Percentiles rank a stretch among this genome's conserved stretches.
Conservation (phyloP, 2,329 filamentous ascomycete species). For the Clonostachys chloroleuca region DNA sequence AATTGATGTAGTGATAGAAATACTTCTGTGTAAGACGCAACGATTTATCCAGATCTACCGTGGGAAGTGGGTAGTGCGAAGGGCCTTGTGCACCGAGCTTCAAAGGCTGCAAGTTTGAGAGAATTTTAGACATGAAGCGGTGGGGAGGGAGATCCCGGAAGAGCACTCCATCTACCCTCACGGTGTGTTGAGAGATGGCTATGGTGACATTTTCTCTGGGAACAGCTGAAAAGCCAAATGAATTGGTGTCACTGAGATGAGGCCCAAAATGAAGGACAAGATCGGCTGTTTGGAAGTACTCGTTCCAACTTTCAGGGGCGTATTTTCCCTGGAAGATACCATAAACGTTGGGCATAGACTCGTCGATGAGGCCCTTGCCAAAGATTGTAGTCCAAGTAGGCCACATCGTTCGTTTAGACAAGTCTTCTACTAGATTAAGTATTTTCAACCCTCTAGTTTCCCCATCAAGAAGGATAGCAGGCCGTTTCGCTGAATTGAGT, state of each 20-base stretch:
- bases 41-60: too few species aligned
- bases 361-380: conserved; percentile 84
- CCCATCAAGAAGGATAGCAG: conserved; percentile 77
- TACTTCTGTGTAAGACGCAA: conserved; percentile 33
- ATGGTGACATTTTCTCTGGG: conserved; percentile 13
- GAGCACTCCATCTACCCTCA: too few species aligned
- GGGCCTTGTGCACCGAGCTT: too few species aligned
- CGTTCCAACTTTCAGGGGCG: conserved; percentile 48
- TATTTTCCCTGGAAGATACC: conserved; percentile 79
- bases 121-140: conserved; percentile 30
- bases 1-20: conserved; percentile 50
- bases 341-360: conserved; percentile 68
- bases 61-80: too few species aligned
- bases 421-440: conserved; percentile 64
- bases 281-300: conserved; percentile 33
- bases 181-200: too few species aligned
- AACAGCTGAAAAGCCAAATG: conserved; percentile 26
- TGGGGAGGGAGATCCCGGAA: conserved; percentile 49
- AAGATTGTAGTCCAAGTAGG: conserved; percentile 87
- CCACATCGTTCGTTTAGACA: conserved; percentile 69
- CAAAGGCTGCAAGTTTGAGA: too few species aligned
- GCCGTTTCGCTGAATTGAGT: conserved; percentile 67
- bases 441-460: conserved; percentile 76
- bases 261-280: conserved; percentile 40
- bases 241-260: conserved; percentile 41